These are phyloP conservation scores for Fusarium denticulatum DNA, from an alignment of 2,329 filamentous ascomycete genomes.

Conservation along the genomic window DNA sequence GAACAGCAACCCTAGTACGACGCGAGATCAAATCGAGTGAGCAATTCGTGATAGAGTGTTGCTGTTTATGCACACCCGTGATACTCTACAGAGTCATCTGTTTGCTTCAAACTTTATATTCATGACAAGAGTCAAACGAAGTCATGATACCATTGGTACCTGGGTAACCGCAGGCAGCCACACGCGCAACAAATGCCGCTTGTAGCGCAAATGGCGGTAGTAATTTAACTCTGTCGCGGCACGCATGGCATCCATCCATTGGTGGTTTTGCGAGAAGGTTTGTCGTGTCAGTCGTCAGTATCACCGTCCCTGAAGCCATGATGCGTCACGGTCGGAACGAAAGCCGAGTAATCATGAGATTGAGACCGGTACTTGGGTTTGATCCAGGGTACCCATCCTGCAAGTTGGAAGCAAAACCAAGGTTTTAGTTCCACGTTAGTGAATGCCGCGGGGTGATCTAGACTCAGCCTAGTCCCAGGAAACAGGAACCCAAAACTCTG, in stretches of 20 bases:
- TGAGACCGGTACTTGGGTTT: background rate
- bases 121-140: background rate
- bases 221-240: background rate
- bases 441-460: slow-evolving; percentile 31
- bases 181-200: background rate
- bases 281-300: background rate
- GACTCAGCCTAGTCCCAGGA: slow-evolving; percentile 20
- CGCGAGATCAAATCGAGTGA: background rate
- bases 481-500: slow-evolving; percentile 5
- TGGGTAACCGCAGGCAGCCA: background rate
- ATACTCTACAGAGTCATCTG: background rate
- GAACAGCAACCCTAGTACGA: background rate
- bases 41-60: background rate
- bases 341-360: background rate
- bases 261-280: background rate
- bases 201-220: slow-evolving; percentile 6
- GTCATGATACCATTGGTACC: background rate
- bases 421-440: slow-evolving; percentile 24
- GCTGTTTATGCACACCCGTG: background rate
- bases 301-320: background rate
- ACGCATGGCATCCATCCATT: background rate
- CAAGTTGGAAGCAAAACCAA: background rate
- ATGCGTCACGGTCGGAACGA: background rate
- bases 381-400: slow-evolving; percentile 2
- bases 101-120: background rate